Evolutionary conservation across 495 filamentous ascomycete genomes (phyloP), one percentile per base, ranked within the genome.

Genomic region (Penicillium canariense): DNA sequence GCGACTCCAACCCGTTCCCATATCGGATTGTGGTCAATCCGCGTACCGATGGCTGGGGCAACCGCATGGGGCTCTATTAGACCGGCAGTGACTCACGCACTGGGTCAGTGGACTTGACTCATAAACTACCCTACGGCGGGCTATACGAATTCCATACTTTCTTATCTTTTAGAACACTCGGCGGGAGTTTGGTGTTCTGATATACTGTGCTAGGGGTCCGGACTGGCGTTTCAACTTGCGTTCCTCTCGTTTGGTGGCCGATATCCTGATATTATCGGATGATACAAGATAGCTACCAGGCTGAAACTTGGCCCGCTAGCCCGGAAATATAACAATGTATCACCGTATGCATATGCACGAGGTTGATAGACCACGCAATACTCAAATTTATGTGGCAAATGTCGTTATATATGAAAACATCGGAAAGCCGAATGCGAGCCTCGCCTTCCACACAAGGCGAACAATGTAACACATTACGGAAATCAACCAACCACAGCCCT

Each of bases 1-100:
- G 84, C 61, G 91, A 96, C 27, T 77, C 85, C 42, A 97, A 97
- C 65, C 92, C 95, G 0, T 98, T 98, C 67, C 93, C 94, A 4
- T 97, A 96, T 68, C 84, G 89, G 55, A 96, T 98, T 65, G 78
- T 89, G 20, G 80, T 97, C 30, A 91, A 93, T 57, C 89, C 88
- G 14, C 85, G 87, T 39, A 77, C 78, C 15, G 87, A 90, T 58
- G 81, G 86, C 34, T 96, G 91, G 90, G 87, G 88, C 15, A 84
- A 83, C 58, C 78, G 87, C 22, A 88, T 94, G 60, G 87, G 88
- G 26, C 82, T 92, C 35, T 92, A 89, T 69, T 90, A 31, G 26
- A 10, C 25, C 43, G 7, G 17, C 26, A 3, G 8, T 46, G 43
- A 46, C 43, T 31, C 43, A n/a, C n/a, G n/a, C n/a, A n/a, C n/a